Percentiles rank a stretch among this genome's conserved stretches.
Evolutionary conservation across 1,284 basidiomycete species (phyloP).

Genomic region (Microbotryum lychnidis-dioicae): DNA sequence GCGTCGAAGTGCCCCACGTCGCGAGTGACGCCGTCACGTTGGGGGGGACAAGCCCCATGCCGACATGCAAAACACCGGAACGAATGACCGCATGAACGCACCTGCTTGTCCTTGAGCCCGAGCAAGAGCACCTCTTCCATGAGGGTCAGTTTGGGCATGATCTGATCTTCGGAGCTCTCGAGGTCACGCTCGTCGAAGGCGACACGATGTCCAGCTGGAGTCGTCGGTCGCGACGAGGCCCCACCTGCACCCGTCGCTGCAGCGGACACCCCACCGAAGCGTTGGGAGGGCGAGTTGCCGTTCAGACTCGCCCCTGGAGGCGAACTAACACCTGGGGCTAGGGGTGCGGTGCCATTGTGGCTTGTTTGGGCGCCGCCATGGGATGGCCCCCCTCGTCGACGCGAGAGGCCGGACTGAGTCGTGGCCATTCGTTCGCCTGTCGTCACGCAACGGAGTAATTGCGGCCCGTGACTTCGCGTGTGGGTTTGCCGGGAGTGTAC

Average conservation of each 20-base stretch:
- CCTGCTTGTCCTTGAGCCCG: slow-evolving; percentile 46
- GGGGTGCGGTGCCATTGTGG: too few relatives aligned
- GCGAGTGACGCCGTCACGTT: background rate
- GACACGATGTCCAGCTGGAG: slow-evolving; percentile 49
- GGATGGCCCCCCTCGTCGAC: slow-evolving; percentile 5
- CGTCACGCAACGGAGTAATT: background rate
- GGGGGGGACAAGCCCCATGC: background rate
- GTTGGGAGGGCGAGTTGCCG: too few relatives aligned
- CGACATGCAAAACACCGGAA: background rate
- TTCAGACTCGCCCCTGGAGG: too few relatives aligned
- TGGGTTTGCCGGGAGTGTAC: slow-evolving; percentile 49
- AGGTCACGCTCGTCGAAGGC: slow-evolving; percentile 92
- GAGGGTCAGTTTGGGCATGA: slow-evolving; percentile 77
- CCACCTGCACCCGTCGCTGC: too few relatives aligned
- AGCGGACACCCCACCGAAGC: too few relatives aligned
- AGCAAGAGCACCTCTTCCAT: slow-evolving; percentile 95
- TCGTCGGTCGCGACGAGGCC: background rate
- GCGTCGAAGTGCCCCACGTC: background rate
- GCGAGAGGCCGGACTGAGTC: slow-evolving; percentile 4
- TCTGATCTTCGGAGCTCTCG: slow-evolving; percentile 62
- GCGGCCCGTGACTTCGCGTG: slow-evolving; percentile 49
- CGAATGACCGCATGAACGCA: background rate
- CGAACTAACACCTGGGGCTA: too few relatives aligned
- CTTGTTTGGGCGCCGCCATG: too few relatives aligned
- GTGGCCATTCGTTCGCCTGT: background rate